Conservation (phyloP, 495 filamentous ascomycete species). For the Aspergillus nanangensis region DNA sequence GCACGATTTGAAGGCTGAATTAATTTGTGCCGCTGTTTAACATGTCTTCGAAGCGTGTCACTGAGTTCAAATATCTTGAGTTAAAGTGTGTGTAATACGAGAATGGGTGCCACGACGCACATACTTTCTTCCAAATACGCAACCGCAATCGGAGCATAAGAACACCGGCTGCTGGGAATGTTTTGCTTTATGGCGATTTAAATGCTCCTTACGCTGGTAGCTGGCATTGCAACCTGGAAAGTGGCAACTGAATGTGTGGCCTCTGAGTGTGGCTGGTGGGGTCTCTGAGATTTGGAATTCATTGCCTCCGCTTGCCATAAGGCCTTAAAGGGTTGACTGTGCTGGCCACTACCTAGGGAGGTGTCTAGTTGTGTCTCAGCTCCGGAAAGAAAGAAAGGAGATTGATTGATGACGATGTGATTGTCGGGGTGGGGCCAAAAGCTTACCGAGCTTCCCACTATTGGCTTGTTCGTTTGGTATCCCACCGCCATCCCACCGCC, state of each 20-base stretch:
- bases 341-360: too few species aligned
- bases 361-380: too few species aligned
- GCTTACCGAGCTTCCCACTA: too few species aligned
- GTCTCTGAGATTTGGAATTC: neutral
- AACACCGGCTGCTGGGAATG: slow-evolving; percentile 9
- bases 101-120: neutral
- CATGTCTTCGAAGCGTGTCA: slow-evolving; percentile 27
- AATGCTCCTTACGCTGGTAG: slow-evolving; percentile 17
- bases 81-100: neutral
- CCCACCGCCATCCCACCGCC: too few species aligned
- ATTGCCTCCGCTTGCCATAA: neutral
- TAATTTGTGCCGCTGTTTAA: slow-evolving; percentile 12
- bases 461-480: too few species aligned
- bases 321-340: too few species aligned
- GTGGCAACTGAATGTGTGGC: slow-evolving; percentile 10
- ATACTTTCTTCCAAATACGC: slow-evolving; percentile 20
- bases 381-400: too few species aligned
- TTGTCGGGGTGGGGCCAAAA: too few species aligned
- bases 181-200: slow-evolving; percentile 10
- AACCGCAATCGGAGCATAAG: slow-evolving; percentile 14
- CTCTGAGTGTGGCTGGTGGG: too few species aligned
- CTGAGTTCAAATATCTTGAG: slow-evolving; percentile 4
- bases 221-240: slow-evolving; percentile 14
- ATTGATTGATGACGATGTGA: too few species aligned
- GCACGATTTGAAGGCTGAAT: slow-evolving; percentile 12